Base-by-base conservation (phyloP, 345 rosid species). In the Eucalyptus cloeziana region DNA sequence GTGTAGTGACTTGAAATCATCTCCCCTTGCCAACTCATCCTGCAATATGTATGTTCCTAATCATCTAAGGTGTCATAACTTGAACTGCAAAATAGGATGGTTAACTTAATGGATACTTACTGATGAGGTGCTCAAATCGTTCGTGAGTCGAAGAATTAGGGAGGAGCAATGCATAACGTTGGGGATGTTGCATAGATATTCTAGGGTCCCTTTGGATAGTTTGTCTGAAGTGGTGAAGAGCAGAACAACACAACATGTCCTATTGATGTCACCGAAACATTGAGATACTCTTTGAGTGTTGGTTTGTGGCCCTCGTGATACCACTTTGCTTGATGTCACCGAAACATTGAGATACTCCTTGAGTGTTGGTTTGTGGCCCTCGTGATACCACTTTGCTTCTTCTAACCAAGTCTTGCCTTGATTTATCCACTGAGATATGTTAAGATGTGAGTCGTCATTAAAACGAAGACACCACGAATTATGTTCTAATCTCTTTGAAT, bases 301-400 rank as follows among this genome's bases (percentile, higher is more conserved):
- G 92, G 90, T 45, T 67, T 87, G 86, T 71, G 27, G 30, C 89
- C 88, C 11, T 45, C 25, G 40, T 89, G 60, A 30, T 87, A 88
- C 90, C 91, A 89, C 54, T 54, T 89, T 47, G 88, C 89, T 85
- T 91, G 91, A 86, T 27, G 90, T 67, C 24, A 81, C 86, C 24
- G 91, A 88, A 21, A 83, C 71, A 12, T 87, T 33, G 52, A 87
- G 86, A 33, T 91, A 91, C 62, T 85, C 88, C 40, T 87, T 45
- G 31, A 89, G 24, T 8, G 86, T 87, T 45, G 92, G 90, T 45
- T 67, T 87, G 86, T 71, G 27, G 30, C 89, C 88, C 11, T 45
- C 25, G 40, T 89, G 60, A 30, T 87, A 88, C 90, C 91, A 89
- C 54, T 54, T 89, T 47, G 88, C 89, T 85, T 91, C 92, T 76